Percentiles rank a stretch among this genome's conserved stretches.
phyloP scores from a whole-genome alignment of 192 early-diverging fungal genomes.

The Cetraspora pellucida region DNA sequence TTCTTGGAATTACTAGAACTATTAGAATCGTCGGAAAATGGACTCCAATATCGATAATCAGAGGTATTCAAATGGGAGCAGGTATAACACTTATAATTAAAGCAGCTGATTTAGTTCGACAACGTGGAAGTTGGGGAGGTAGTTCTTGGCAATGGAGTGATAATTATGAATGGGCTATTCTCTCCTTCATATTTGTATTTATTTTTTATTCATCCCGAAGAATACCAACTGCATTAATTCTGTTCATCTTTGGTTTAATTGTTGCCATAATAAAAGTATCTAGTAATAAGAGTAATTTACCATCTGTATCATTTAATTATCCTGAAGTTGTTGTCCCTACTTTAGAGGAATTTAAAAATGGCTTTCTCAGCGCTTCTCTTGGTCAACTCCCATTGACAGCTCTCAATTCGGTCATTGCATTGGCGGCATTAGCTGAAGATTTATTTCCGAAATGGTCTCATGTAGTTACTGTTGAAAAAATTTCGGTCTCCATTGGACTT shows the following conservation, averaged over 20 bases:
- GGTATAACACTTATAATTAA: constrained; percentile 71
- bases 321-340: constrained; percentile 61
- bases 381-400: constrained; percentile 87
- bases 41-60: constrained; percentile 74
- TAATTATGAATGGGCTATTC: constrained; percentile 72
- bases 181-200: constrained; percentile 71
- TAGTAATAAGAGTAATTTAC: constrained; percentile 35
- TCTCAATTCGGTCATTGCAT: constrained; percentile 85
- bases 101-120: constrained; percentile 63
- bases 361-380: constrained; percentile 79
- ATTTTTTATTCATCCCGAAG: constrained; percentile 64
- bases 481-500: constrained; percentile 69
- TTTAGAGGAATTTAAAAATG: constrained; percentile 64
- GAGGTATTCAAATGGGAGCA: constrained; percentile 79
- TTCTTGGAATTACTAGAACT: constrained; percentile 70
- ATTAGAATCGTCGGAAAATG: constrained; percentile 68
- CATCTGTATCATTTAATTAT: constrained; percentile 46
- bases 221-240: constrained; percentile 68
- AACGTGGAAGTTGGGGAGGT: constrained; percentile 56
- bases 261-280: constrained; percentile 68
- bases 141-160: constrained; percentile 65
- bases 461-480: constrained; percentile 49
- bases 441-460: constrained; percentile 71
- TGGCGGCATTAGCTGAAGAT: constrained; percentile 75
- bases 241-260: constrained; percentile 71